Conservation (phyloP, 257 asterid species). For the Hygrophila difformis region DNA sequence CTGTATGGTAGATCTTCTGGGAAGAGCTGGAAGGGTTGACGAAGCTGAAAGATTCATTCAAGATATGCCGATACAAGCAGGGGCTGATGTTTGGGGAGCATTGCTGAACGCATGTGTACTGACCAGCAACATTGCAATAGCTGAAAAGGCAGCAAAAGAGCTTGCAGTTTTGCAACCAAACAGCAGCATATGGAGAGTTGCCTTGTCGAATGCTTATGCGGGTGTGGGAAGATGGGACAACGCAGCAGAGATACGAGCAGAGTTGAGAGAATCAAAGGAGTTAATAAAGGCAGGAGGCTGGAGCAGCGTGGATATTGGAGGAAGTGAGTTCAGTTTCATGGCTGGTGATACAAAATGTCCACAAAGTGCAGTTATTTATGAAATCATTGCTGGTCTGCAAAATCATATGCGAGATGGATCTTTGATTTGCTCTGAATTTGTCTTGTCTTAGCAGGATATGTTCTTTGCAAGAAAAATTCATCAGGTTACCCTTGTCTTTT, state of each 20-base stretch:
- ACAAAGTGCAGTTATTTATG: conserved; percentile 22
- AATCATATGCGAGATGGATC: conserved; percentile 20
- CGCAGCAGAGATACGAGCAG: conserved; percentile 25
- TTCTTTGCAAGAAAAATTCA: too few relatives aligned
- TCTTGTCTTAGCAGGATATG: conserved; percentile 1
- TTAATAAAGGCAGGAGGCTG: conserved; percentile 40
- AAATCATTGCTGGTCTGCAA: conserved; percentile 15
- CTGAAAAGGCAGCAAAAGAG: conserved; percentile 33
- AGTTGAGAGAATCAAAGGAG: conserved; percentile 20
- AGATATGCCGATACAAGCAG: conserved; percentile 19
- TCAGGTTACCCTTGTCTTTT: too few relatives aligned
- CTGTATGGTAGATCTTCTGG: conserved; percentile 40
- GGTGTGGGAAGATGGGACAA: conserved; percentile 28
- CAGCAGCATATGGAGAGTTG: conserved; percentile 36
- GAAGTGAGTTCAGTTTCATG: conserved; percentile 23
- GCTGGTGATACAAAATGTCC: conserved; percentile 28
- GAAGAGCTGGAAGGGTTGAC: conserved; percentile 31
- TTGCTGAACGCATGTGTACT: conserved; percentile 26
- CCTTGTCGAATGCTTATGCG: conserved; percentile 33
- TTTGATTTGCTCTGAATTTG: neutral
- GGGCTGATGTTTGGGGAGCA: conserved; percentile 36
- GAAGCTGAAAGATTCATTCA: conserved; percentile 29
- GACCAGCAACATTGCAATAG: conserved; percentile 16
- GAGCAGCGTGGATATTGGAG: conserved; percentile 35
- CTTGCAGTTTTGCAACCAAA: conserved; percentile 25